Base-by-base conservation (phyloP, 2,329 filamentous ascomycete genomes). In the Aspergillus quadricinctus region DNA sequence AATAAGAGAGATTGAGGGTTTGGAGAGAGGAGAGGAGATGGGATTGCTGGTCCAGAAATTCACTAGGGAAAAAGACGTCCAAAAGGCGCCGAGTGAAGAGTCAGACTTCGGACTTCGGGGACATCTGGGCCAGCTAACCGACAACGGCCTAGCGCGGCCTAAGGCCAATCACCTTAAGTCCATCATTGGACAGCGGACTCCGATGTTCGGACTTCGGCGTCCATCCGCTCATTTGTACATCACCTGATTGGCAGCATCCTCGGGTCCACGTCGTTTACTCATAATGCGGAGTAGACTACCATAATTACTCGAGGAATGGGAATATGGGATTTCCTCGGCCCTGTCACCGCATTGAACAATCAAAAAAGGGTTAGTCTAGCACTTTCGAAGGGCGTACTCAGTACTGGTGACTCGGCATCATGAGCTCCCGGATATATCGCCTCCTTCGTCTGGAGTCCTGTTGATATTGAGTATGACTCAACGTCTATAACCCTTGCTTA, bases 1-100 rank as follows among this genome's bases (percentile, higher is more conserved):
- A 27, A 25, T 23, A 46, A 46, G 21, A 25, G 57, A 61, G 62
- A 63, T 56, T 62, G 59, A 57, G 56, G 55, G 41, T 52, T 37
- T 17, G 31, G 50, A 28, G 56, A 59, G 58, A 46, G 41, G 49
- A 57, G 55, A 50, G 49, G 50, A 53, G 55, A 50, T 46, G 19
- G 21, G 27, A 46, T 46, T 27, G 41, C 41, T 23, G 19, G 41
- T 14, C 41, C 21, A 4, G 41, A 45, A 45, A 45, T 45, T 45
- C 43, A 14, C 8, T 14, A 23, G 43, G 43, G 23, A 46, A 45
- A 45, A 46, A 23, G 43, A 46, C 21, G 23, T 23, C 43, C 21
- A 45, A 45, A 23, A 45, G 41, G 27, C 21, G 21, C 43, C 6
- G 43, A 46, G 43, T 23, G 43, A 43, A 46, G 43, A 46, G 43